Percentiles rank a stretch among this genome's conserved stretches.
These are phyloP conservation scores for Tetrapisispora namnaoensis DNA, from an alignment of 805 yeast genomes.

Conservation along the genomic window DNA sequence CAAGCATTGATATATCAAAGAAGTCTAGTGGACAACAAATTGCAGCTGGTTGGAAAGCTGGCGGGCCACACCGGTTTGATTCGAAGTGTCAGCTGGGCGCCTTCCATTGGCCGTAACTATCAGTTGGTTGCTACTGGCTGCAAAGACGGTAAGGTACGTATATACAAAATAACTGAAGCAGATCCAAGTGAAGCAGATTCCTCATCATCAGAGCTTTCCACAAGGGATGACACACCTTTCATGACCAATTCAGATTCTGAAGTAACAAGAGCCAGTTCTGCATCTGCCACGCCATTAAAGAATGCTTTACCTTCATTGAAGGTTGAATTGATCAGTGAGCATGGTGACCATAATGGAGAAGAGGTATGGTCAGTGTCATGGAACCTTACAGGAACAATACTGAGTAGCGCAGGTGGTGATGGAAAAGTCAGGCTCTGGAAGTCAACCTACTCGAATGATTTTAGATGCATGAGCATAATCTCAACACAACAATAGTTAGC, in stretches of 20 bases:
- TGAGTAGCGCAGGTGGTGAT: slow-evolving; percentile 93
- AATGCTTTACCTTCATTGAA: slow-evolving; percentile 12
- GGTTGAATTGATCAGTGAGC: slow-evolving; percentile 54
- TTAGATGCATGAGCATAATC: slow-evolving; percentile 84
- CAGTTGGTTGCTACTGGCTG: slow-evolving; percentile 92
- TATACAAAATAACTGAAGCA: slow-evolving; percentile 58
- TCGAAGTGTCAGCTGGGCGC: slow-evolving; percentile 91
- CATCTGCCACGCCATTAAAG: slow-evolving; percentile 1
- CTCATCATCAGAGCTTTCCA: neutral
- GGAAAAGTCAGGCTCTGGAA: slow-evolving; percentile 91
- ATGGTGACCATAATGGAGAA: slow-evolving; percentile 73
- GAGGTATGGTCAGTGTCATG: slow-evolving; percentile 96
- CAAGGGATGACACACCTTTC: neutral
- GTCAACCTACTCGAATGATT: slow-evolving; percentile 72
- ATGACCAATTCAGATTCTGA: neutral
- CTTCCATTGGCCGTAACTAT: slow-evolving; percentile 83
- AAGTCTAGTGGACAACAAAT: slow-evolving; percentile 25
- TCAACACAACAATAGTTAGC: slow-evolving; percentile 27
- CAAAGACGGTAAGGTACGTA: slow-evolving; percentile 85
- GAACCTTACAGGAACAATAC: slow-evolving; percentile 87
- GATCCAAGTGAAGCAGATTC: neutral
- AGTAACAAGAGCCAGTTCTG: neutral
- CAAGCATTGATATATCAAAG: slow-evolving; percentile 71
- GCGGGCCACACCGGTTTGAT: slow-evolving; percentile 83
- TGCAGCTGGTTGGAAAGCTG: slow-evolving; percentile 49